Conservation (phyloP, 441 rosid genomes). For the Capsella rubella region DNA sequence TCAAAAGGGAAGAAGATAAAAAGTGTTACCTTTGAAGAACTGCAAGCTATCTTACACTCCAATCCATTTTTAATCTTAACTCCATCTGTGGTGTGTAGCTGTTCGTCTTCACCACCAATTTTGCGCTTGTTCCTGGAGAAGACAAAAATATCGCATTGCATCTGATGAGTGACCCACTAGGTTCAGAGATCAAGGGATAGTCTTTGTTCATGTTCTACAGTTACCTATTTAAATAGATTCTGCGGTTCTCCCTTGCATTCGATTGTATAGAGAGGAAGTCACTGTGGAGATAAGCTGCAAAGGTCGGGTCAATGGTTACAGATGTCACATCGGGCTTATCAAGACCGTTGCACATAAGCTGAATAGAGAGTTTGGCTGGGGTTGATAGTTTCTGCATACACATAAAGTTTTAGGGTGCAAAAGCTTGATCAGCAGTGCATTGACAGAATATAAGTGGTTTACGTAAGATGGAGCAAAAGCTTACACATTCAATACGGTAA, state of each 20-base stretch:
- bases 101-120: constrained; percentile 51
- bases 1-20: not conserved
- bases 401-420: not conserved
- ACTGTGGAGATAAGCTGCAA: constrained; percentile 78
- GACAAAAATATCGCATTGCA: not conserved
- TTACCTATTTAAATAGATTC: constrained; percentile 85
- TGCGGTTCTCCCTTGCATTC: constrained; percentile 60
- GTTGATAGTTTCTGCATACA: constrained; percentile 60
- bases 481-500: constrained; percentile 91
- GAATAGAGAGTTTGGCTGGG: constrained; percentile 70
- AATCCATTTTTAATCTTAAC: constrained; percentile 77
- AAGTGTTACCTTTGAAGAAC: constrained; percentile 78
- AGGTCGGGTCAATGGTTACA: constrained; percentile 85
- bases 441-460: not conserved
- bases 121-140: constrained; percentile 70
- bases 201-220: constrained; percentile 31
- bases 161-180: constrained; percentile 26
- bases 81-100: constrained; percentile 53
- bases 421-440: not conserved
- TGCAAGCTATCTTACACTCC: constrained; percentile 95
- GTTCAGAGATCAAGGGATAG: not conserved
- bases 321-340: constrained; percentile 96
- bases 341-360: constrained; percentile 85
- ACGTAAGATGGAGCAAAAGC: not conserved
- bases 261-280: constrained; percentile 72